Conservation (phyloP, 2,329 filamentous ascomycete genomes). For the Orbilia ellipsospora region DNA sequence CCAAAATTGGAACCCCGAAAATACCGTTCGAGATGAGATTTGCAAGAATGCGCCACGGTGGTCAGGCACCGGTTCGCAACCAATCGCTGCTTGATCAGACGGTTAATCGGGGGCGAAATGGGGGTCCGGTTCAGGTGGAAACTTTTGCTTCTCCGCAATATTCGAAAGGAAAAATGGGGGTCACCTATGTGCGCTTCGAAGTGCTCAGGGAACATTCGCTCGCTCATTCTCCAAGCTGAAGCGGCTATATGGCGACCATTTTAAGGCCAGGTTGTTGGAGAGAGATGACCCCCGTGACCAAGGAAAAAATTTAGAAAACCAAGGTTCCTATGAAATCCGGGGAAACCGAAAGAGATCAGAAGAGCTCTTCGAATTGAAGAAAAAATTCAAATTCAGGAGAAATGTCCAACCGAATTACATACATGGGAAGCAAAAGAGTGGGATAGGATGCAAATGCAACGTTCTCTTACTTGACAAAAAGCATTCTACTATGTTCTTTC, state of each 20-base stretch:
- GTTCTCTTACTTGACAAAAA: too few species aligned
- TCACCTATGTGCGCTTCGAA: slow-evolving; percentile 10
- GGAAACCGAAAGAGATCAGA: slow-evolving; percentile 17
- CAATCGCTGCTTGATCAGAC: background rate
- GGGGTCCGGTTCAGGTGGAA: background rate
- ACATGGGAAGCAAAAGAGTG: background rate
- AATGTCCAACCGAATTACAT: background rate
- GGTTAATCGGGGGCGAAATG: slow-evolving; percentile 1
- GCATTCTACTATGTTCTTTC: slow-evolving; percentile 16
- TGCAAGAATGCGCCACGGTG: slow-evolving; percentile 36
- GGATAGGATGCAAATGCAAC: too few species aligned
- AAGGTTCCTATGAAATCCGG: slow-evolving; percentile 49
- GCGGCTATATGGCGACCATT: slow-evolving; percentile 23
- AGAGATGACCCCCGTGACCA: slow-evolving; percentile 46
- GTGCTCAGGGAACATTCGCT: too few species aligned
- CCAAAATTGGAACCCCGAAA: background rate
- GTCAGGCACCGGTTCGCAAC: slow-evolving; percentile 38
- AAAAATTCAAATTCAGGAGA: slow-evolving; percentile 18
- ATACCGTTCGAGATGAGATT: background rate
- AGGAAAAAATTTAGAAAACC: slow-evolving; percentile 30
- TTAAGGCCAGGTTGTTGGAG: slow-evolving; percentile 35
- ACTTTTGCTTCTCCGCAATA: too few species aligned
- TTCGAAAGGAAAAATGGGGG: slow-evolving; percentile 38
- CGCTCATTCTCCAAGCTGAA: slow-evolving; percentile 2
- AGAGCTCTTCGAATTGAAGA: slow-evolving; percentile 37